Base-by-base conservation (phyloP, 2,329 filamentous ascomycete species). In the Shiraia sp. region DNA sequence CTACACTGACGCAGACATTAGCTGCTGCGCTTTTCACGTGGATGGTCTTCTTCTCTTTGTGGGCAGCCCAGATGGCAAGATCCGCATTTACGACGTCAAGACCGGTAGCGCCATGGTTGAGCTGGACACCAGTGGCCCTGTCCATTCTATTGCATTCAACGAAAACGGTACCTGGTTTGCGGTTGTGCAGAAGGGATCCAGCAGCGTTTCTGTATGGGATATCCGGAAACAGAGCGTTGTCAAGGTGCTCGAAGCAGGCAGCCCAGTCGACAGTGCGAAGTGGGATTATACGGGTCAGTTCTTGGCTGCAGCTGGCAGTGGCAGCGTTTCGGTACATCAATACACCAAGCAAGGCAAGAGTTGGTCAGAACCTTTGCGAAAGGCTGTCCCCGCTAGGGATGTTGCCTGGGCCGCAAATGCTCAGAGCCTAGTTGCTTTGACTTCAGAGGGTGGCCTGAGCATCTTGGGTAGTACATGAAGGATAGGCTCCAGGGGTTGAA, bases 281-380 rank as follows among this genome's bases (percentile, higher is more conserved):
- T 99, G 91, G 91, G 93, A 99, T 65, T 96, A 95, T 75, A 93
- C 88, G 6, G 92, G 91, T 30, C 92, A 96, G 71, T 99, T 88
- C 74, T 77, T 99, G 38, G 88, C 91, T 17, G 87, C 87, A 10
- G 88, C 83, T 3, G 92, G 92, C 6, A 79, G 86, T 3, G 83
- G 86, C 31, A 90, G 90, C 19, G 75, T 96, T 32, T 88, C 87
- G 4, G 88, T 99, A 28, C 89, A 93, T 69, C 87, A 95, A 61
- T 99, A 95, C 71, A 80, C 81, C 50, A 99, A 97, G 79, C 77
- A 83, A 37, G 79, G 82, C 48, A 99, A 96, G 80, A 79, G 80
- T 43, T 99, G 93, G 93, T 87, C 84, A 31, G 90, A 96, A 75
- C 86, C 88, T 8, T 76, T 96, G 53, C 81, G 86, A 59, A 89